Conservation (phyloP, 1,139 yeast species). For the Casaregolazyma suthepensis region DNA sequence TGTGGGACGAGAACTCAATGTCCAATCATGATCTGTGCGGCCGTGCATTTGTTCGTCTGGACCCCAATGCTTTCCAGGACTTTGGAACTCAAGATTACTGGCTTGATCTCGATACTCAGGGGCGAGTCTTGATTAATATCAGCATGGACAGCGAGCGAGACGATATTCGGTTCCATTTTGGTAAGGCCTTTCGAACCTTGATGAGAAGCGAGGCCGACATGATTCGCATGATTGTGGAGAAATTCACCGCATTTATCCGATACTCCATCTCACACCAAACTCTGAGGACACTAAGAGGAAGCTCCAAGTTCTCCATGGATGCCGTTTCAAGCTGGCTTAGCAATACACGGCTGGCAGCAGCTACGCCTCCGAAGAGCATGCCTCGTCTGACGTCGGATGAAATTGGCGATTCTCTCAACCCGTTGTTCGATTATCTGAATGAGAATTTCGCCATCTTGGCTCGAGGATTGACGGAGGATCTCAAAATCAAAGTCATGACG, state of each 20-base stretch:
- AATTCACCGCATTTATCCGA: constrained; percentile 44
- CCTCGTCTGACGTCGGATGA: constrained; percentile 39
- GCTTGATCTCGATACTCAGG: constrained; percentile 64
- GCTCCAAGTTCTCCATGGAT: constrained; percentile 40
- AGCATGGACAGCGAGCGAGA: constrained; percentile 73
- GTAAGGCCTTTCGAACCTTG: constrained; percentile 64
- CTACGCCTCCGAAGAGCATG: constrained; percentile 10
- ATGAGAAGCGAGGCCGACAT: constrained; percentile 58
- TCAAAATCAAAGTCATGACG: constrained; percentile 62
- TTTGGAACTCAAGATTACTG: constrained; percentile 57
- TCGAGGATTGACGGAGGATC: constrained; percentile 50
- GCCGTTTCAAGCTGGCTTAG: constrained; percentile 45
- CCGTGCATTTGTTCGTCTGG: constrained; percentile 54
- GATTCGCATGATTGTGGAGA: constrained; percentile 60
- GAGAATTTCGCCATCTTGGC: constrained; percentile 64
- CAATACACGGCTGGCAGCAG: constrained; percentile 35
- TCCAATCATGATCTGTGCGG: constrained; percentile 67
- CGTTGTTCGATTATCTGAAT: constrained; percentile 70
- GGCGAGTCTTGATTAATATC: constrained; percentile 55
- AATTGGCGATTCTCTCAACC: constrained; percentile 64
- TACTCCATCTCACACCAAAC: constrained; percentile 39
- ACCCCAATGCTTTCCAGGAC: constrained; percentile 58
- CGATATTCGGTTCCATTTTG: constrained; percentile 74
- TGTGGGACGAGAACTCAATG: constrained; percentile 63
- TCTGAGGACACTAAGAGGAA: constrained; percentile 25